These are phyloP conservation scores for Diospyros kaki DNA, from an alignment of 148 eudicot species.

Conservation along the genomic window DNA sequence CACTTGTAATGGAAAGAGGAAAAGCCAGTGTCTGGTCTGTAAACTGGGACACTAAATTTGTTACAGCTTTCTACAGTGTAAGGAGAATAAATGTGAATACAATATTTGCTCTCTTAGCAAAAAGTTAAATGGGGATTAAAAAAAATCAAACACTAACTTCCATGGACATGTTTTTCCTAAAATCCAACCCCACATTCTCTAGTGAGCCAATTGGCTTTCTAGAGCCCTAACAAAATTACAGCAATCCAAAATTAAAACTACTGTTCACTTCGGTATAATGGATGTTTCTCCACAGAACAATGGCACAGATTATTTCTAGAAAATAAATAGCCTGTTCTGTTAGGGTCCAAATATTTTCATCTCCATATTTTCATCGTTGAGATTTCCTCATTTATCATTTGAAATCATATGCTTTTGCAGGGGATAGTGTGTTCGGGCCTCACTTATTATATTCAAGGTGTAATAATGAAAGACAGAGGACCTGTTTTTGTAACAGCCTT, in stretches of 20 bases:
- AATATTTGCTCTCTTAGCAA: not conserved
- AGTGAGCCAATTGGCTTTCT: not conserved
- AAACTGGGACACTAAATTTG: conserved; percentile 63
- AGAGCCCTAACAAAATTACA: not conserved
- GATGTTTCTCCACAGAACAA: not conserved
- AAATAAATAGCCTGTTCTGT: not conserved
- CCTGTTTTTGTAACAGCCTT: conserved; percentile 95
- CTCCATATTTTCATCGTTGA: no score
- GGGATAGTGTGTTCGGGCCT: conserved; percentile 12
- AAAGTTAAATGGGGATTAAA: not conserved
- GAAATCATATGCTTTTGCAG: conserved; percentile 28
- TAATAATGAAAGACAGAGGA: conserved; percentile 80
- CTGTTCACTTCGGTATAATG: not conserved
- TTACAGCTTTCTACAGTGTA: conserved; percentile 83
- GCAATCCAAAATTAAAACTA: not conserved
- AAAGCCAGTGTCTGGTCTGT: conserved; percentile 60
- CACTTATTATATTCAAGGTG: conserved; percentile 57
- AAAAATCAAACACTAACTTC: not conserved
- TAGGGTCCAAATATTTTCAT: no score
- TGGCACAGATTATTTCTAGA: not conserved
- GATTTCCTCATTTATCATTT: no score
- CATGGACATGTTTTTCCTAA: not conserved
- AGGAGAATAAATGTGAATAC: conserved; percentile 20
- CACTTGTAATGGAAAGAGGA: conserved; percentile 79
- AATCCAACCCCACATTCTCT: not conserved